A percentile compares a stretch with the other conserved stretches of the same genome.
phyloP scores from a whole-genome alignment of 2,329 filamentous ascomycete genomes.

The Aureobasidium sp. region DNA sequence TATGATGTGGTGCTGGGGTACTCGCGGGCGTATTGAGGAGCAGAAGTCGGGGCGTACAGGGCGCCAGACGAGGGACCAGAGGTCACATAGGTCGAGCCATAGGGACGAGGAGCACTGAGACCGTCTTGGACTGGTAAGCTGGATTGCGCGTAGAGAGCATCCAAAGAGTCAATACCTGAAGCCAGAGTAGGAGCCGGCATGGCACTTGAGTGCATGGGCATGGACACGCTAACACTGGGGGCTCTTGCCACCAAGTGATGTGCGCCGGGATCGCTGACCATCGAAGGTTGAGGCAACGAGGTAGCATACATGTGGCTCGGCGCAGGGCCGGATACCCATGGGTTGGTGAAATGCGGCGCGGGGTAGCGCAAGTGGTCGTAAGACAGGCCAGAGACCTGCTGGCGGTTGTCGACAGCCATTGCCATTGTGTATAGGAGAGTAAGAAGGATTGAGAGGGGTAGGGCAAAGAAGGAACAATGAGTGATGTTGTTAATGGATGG shows the following conservation, averaged over 20 bases:
- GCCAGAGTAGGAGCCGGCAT: conserved; percentile 66
- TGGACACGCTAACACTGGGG: conserved; percentile 49
- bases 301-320: conserved; percentile 56
- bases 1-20: conserved; percentile 50
- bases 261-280: conserved; percentile 48
- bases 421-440: conserved; percentile 52
- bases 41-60: conserved; percentile 58
- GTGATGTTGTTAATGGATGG: background rate
- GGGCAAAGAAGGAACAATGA: background rate
- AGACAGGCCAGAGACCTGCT: conserved; percentile 68
- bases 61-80: conserved; percentile 62
- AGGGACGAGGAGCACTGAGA: conserved; percentile 57
- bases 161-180: conserved; percentile 55
- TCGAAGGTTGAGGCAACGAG: conserved; percentile 51
- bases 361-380: conserved; percentile 74
- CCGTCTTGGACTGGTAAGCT: conserved; percentile 69
- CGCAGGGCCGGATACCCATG: conserved; percentile 61
- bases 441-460: conserved; percentile 5
- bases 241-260: conserved; percentile 51
- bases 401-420: conserved; percentile 88
- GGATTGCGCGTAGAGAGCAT: conserved; percentile 50
- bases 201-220: conserved; percentile 64
- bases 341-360: conserved; percentile 76
- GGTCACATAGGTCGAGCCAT: conserved; percentile 64
- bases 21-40: conserved; percentile 66